A percentile compares a stretch with the other conserved stretches of the same genome.
These are phyloP conservation scores for Gymnopus androsaceus DNA, from an alignment of 1,284 basidiomycete species.

Conservation along the genomic window DNA sequence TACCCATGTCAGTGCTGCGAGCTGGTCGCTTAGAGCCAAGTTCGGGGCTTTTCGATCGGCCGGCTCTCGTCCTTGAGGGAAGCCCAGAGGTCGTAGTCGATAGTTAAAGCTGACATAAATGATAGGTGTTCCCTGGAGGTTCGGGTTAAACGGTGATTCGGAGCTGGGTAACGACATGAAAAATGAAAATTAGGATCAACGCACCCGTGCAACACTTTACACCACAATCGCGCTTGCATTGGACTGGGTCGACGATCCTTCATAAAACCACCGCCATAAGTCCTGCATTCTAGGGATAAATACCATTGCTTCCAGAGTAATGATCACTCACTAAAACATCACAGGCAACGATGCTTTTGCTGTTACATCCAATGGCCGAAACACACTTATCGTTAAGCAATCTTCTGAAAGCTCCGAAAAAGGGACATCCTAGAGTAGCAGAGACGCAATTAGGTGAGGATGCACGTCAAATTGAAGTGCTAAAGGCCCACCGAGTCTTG, in stretches of 20 bases:
- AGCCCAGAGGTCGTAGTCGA: slow-evolving; percentile 41
- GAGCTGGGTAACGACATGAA: too few relatives aligned
- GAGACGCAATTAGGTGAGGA: too few relatives aligned
- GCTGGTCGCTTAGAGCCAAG: slow-evolving; percentile 36
- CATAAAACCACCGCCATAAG: slow-evolving; percentile 42
- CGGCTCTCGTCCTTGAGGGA: slow-evolving; percentile 38
- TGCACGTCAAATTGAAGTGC: too few relatives aligned
- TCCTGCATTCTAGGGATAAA: slow-evolving; percentile 18
- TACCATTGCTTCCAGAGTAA: slow-evolving; percentile 40
- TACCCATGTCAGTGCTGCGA: slow-evolving; percentile 38
- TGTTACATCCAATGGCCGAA: slow-evolving; percentile 38
- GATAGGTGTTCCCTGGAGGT: slow-evolving; percentile 47
- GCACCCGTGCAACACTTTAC: slow-evolving; percentile 46
- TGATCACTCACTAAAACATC: slow-evolving; percentile 30
- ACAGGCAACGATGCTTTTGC: slow-evolving; percentile 36
- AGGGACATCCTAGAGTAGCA: slow-evolving; percentile 9
- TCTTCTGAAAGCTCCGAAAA: slow-evolving; percentile 40
- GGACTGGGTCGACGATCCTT: slow-evolving; percentile 35
- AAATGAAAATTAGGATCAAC: slow-evolving; percentile 10
- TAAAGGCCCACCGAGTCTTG: slow-evolving; percentile 25
- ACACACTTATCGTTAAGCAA: slow-evolving; percentile 50
- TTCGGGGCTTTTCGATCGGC: slow-evolving; percentile 31
- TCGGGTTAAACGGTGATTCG: too few relatives aligned
- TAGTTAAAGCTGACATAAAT: slow-evolving; percentile 58
- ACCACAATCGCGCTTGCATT: slow-evolving; percentile 46